phyloP scores from a whole-genome alignment of 768 basidiomycete genomes.

The Pleurotus tuber-regium region DNA sequence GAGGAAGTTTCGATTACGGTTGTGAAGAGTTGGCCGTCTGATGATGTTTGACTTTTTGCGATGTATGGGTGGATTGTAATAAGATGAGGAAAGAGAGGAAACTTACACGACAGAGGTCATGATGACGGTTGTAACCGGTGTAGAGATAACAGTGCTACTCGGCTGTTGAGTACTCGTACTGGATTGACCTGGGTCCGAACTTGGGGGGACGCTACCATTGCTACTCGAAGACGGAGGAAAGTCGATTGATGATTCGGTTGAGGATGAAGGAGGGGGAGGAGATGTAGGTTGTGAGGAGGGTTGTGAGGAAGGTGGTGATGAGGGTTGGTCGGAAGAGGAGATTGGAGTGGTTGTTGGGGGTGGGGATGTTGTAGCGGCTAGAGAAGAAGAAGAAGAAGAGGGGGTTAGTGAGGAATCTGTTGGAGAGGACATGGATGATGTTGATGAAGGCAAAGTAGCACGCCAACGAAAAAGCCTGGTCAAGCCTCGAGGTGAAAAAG shows the following conservation, averaged over 20 bases:
- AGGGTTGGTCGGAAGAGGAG: not conserved
- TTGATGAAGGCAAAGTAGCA: too few relatives aligned
- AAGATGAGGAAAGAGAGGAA: not conserved
- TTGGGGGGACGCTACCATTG: not conserved
- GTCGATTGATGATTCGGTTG: not conserved
- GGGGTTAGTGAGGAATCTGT: conserved; percentile 11
- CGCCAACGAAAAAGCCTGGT: too few relatives aligned
- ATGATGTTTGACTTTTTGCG: conserved; percentile 5
- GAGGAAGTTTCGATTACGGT: conserved; percentile 24
- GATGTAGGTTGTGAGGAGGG: not conserved
- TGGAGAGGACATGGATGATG: conserved; percentile 6
- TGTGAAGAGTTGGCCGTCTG: conserved; percentile 30
- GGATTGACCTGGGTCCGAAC: not conserved
- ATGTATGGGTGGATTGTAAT: not conserved
- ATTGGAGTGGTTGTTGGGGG: not conserved
- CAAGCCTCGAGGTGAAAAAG: too few relatives aligned
- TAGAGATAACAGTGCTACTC: conserved; percentile 1
- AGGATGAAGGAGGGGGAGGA: not conserved
- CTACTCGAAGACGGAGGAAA: not conserved
- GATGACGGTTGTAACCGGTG: conserved; percentile 3
- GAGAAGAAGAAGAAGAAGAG: too few relatives aligned
- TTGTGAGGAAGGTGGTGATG: not conserved
- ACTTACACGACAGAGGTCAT: conserved; percentile 7
- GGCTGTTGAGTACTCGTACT: not conserved
- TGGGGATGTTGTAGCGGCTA: not conserved